Conservation (phyloP, 2,329 filamentous ascomycete genomes). For the Aureobasidium mangrovei region DNA sequence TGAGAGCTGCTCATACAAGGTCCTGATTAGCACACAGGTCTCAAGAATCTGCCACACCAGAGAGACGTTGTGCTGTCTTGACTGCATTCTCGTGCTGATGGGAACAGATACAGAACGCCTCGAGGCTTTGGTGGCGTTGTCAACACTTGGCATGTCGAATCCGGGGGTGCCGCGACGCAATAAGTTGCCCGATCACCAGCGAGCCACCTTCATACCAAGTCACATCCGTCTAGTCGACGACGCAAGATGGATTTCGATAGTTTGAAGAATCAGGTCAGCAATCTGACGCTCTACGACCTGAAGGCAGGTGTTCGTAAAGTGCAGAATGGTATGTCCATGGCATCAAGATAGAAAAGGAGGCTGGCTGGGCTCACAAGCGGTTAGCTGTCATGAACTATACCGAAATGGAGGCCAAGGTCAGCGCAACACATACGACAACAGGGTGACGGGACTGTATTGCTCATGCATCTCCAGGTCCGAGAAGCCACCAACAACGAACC, state of each 20-base stretch:
- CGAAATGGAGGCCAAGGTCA: constrained; percentile 72
- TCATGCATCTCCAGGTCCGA: constrained; percentile 56
- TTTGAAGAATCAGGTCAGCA: constrained; percentile 78
- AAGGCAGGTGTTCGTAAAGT: constrained; percentile 93
- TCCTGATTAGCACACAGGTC: too few relatives aligned
- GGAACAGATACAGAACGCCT: not conserved
- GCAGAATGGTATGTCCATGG: constrained; percentile 71
- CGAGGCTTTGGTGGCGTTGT: not conserved
- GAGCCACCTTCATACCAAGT: not conserved
- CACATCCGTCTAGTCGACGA: constrained; percentile 9
- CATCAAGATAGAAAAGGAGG: constrained; percentile 5
- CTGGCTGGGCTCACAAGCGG: constrained; percentile 14
- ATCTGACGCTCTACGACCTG: constrained; percentile 87
- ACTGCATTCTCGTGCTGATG: too few relatives aligned
- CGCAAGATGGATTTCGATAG: constrained; percentile 72
- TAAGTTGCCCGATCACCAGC: constrained; percentile 1
- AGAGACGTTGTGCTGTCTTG: too few relatives aligned
- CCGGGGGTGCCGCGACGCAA: constrained; percentile 7
- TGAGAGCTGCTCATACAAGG: too few relatives aligned
- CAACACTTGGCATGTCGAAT: constrained; percentile 8
- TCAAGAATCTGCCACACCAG: too few relatives aligned
- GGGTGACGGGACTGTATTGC: not conserved
- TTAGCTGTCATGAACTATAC: constrained; percentile 96
- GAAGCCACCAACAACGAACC: constrained; percentile 99
- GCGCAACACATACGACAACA: constrained; percentile 12